Conservation (phyloP, 768 basidiomycete genomes). For the Boletus bicolor region DNA sequence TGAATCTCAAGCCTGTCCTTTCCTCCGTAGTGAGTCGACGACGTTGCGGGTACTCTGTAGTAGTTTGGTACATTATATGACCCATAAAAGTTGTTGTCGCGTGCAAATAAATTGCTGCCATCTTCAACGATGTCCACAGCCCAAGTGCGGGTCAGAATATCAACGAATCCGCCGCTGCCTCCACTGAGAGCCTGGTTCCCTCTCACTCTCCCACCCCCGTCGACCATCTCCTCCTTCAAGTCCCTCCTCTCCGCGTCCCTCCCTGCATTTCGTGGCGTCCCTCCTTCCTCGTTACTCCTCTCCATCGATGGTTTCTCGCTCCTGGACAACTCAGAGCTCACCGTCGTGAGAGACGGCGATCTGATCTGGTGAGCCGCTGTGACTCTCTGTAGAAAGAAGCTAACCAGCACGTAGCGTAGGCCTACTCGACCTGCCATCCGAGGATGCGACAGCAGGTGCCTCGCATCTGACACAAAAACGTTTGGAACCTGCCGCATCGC, state of each 20-base stretch:
- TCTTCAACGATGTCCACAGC: not conserved
- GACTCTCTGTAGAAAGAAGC: not conserved
- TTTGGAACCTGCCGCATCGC: not conserved
- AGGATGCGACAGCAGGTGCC: no score
- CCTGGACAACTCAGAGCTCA: conserved; percentile 27
- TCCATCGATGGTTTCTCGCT: conserved; percentile 30
- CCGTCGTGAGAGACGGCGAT: conserved; percentile 28
- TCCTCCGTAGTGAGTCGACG: conserved; percentile 7
- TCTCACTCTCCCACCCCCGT: conserved; percentile 6
- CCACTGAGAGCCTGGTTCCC: conserved; percentile 53
- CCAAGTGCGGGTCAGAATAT: conserved; percentile 49
- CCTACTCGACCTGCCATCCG: not conserved
- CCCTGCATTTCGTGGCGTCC: not conserved
- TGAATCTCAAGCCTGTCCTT: not conserved
- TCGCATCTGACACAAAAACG: not conserved
- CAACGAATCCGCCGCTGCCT: conserved; percentile 46
- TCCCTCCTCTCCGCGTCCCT: conserved; percentile 16
- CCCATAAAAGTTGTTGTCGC: not conserved
- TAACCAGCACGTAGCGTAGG: conserved; percentile 20
- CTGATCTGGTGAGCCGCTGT: conserved; percentile 21
- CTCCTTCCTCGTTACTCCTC: conserved; percentile 11
- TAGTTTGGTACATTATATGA: not conserved
- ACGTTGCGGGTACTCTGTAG: not conserved
- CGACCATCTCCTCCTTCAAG: conserved; percentile 20
- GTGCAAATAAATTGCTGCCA: not conserved